Base-by-base conservation (phyloP, 345 rosid species). In the Citrus sp. region DNA sequence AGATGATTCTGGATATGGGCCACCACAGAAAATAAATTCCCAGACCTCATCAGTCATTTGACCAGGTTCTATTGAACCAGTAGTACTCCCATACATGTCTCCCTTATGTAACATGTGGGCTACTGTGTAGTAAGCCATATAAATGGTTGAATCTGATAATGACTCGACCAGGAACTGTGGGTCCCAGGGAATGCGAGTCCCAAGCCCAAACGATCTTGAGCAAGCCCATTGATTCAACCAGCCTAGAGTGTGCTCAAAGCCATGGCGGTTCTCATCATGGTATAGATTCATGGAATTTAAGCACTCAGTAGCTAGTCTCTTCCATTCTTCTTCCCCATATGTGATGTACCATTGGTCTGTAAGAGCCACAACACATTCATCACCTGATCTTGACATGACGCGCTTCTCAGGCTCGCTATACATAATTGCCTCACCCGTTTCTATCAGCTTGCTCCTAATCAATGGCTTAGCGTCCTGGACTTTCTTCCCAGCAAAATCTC, bases 141-240 rank as follows among this genome's bases (percentile, higher is more conserved):
- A 95, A 27, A 93, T 86, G 72, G 99, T 88, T 21, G 98, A 91
- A 82, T 95, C 99, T 7, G 99, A 95, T 74, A 95, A 88, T 51
- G 99, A 95, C 86, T 93, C 97, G 14, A 91, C 97, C 62, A 95
- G 90, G 82, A 93, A 95, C 73, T 91, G 92, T 55, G 91, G 90
- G 72, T 95, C 99, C 97, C 96, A 95, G 1, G 99, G 99, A 82
- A 95, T 95, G 67, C 90, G 94, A 49, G 98, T 92, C 64, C 98
- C 99, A n/a, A 95, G 93, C 74, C 99, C 99, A 82, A 93, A 92
- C 61, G 98, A 93, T 35, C 99, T 89, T n/a, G 99, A 95, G 83
- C 99, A 93, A 65, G 98, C 99, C 98, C 99, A 95, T 82, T 94
- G 99, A 83, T 93, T 95, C 73, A 95, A 88, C 99, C 99, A 95